These are phyloP conservation scores for Colletotrichum sp. DNA, from an alignment of 2,329 filamentous ascomycete species.

Conservation along the genomic window DNA sequence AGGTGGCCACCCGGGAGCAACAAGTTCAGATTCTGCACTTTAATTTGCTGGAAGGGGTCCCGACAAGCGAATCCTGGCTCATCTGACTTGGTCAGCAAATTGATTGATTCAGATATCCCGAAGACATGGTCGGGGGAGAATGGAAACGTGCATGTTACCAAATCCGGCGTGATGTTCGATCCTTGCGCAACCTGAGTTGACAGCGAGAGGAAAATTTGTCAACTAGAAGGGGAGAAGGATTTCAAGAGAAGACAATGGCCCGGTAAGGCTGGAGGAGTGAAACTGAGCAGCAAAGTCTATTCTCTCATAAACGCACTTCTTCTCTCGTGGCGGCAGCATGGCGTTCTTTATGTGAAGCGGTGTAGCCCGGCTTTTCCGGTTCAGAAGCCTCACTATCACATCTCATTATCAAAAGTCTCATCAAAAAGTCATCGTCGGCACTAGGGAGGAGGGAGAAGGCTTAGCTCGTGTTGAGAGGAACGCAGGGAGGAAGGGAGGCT, in stretches of 20 bases:
- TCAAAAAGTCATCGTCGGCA: neutral
- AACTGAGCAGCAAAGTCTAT: neutral
- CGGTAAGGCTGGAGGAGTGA: neutral
- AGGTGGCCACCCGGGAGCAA: neutral
- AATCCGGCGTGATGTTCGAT: neutral
- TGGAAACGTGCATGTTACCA: neutral
- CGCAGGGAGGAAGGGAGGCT: conserved; percentile 19
- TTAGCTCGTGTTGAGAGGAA: conserved; percentile 17
- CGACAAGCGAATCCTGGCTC: conserved; percentile 13
- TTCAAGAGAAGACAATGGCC: neutral
- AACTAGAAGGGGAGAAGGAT: neutral
- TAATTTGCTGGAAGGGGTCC: conserved; percentile 8
- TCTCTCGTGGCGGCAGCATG: neutral
- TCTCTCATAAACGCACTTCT: neutral
- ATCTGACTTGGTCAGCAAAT: conserved; percentile 17
- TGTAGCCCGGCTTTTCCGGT: neutral
- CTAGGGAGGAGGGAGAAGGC: neutral
- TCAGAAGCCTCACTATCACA: neutral
- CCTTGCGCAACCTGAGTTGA: neutral
- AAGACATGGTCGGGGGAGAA: neutral
- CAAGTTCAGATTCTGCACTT: conserved; percentile 8
- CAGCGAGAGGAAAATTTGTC: neutral
- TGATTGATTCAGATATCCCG: conserved; percentile 13
- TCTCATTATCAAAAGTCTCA: neutral
- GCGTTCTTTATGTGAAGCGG: conserved; percentile 1